Percentiles rank a stretch among this genome's conserved stretches.
Evolutionary conservation across 2,329 filamentous ascomycete genomes (phyloP).

Genomic region (Cercospora sp.): DNA sequence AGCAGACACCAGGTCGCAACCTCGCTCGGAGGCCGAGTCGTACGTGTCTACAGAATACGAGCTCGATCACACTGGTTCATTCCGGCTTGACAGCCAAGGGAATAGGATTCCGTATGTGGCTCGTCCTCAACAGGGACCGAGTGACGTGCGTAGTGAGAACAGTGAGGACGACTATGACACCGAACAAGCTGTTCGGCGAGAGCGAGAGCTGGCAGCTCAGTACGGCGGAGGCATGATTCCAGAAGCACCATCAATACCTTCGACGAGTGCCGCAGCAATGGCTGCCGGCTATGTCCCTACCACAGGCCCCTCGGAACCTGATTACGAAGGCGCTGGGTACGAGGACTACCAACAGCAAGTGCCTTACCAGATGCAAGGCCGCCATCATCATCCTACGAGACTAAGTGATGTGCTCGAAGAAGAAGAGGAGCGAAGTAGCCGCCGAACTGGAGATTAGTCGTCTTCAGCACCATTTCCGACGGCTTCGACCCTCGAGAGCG

Average conservation of each 20-base stretch:
- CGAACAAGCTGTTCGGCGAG: constrained; percentile 51
- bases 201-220: constrained; percentile 49
- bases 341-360: constrained; percentile 60
- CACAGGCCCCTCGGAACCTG: constrained; percentile 33
- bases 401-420: constrained; percentile 87
- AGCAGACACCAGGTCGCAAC: constrained; percentile 28
- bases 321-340: constrained; percentile 55
- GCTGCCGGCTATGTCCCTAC: constrained; percentile 25
- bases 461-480: constrained; percentile 4
- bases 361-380: constrained; percentile 37
- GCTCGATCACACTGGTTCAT: constrained; percentile 61
- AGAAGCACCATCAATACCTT: constrained; percentile 35
- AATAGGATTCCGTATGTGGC: constrained; percentile 55
- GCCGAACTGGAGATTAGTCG: constrained; percentile 32
- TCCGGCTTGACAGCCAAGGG: constrained; percentile 62
- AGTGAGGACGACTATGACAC: constrained; percentile 57
- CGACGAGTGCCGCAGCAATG: constrained; percentile 39
- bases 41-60: constrained; percentile 64
- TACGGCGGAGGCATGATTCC: constrained; percentile 43
- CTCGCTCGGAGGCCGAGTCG: constrained; percentile 37
- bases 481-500: constrained; percentile 4
- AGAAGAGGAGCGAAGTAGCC: constrained; percentile 59
- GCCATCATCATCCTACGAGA: constrained; percentile 82
- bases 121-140: constrained; percentile 37
- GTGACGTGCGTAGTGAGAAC: constrained; percentile 20